Evolutionary conservation across 2,329 filamentous ascomycete species (phyloP).

Genomic region (Basipetospora chlamydospora): DNA sequence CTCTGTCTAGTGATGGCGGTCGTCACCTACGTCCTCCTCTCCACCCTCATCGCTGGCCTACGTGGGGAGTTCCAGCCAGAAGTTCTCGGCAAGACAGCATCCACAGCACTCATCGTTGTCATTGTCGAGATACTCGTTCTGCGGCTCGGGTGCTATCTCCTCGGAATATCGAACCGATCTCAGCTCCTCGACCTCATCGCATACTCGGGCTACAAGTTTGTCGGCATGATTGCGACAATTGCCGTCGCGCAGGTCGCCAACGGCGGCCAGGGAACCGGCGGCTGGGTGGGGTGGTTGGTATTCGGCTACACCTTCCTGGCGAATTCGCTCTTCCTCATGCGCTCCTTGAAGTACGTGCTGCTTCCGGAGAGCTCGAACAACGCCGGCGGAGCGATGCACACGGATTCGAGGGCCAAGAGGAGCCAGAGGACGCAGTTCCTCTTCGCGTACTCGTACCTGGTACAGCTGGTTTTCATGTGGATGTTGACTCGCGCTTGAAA

Average conservation of each 20-base stretch:
- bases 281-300: constrained; percentile 76
- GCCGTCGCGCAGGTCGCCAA: constrained; percentile 65
- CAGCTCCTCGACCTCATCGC: constrained; percentile 89
- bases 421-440: constrained; percentile 83
- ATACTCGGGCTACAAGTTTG: constrained; percentile 97
- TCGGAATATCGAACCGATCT: constrained; percentile 86
- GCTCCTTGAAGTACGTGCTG: constrained; percentile 89
- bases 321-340: constrained; percentile 89
- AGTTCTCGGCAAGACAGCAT: constrained; percentile 77
- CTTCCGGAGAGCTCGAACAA: constrained; percentile 67
- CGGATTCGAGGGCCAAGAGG: constrained; percentile 69
- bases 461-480: constrained; percentile 95
- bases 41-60: constrained; percentile 77
- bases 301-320: constrained; percentile 88
- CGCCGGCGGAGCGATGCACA: constrained; percentile 47
- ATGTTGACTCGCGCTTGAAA: constrained; percentile 33
- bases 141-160: constrained; percentile 83
- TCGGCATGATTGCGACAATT: constrained; percentile 85
- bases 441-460: constrained; percentile 85
- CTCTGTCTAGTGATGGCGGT: constrained; percentile 63
- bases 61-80: constrained; percentile 89
- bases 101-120: constrained; percentile 69
- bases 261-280: constrained; percentile 66
- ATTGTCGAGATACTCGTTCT: constrained; percentile 78
- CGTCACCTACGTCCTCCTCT: constrained; percentile 92